Evolutionary conservation across 441 rosid genomes (phyloP).

Genomic region (Adansonia madagascariensis): DNA sequence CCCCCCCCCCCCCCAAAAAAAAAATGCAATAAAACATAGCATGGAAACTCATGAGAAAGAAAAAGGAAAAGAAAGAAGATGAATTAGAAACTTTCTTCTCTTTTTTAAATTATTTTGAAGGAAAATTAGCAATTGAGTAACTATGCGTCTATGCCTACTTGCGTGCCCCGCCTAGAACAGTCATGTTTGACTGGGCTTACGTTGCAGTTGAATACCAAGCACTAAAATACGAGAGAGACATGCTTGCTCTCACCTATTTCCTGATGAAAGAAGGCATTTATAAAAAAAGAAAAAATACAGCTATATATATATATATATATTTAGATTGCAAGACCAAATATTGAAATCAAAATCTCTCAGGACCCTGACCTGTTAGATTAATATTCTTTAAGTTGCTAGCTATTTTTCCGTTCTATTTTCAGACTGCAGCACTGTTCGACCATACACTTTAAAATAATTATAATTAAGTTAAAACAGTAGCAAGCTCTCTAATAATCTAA

Average conservation of each 20-base stretch:
- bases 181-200: too few relatives aligned
- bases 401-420: conserved; percentile 3
- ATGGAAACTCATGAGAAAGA: background rate
- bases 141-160: background rate
- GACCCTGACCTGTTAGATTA: too few relatives aligned
- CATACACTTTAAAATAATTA: background rate
- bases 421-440: background rate
- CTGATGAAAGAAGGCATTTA: conserved; percentile 7
- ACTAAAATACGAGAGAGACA: conserved; percentile 20
- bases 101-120: background rate
- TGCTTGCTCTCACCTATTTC: conserved; percentile 4
- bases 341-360: background rate
- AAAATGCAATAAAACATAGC: background rate
- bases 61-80: background rate
- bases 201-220: conserved; percentile 14
- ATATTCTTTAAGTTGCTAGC: background rate
- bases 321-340: background rate
- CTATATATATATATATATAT: too few relatives aligned
- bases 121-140: too few relatives aligned
- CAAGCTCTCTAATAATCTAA: background rate
- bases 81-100: background rate
- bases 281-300: background rate
- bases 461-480: background rate
- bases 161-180: background rate
- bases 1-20: background rate